A percentile compares a stretch with the other conserved stretches of the same genome.
phyloP scores from a whole-genome alignment of 2,329 filamentous ascomycete genomes.

The Fusarium sp. region DNA sequence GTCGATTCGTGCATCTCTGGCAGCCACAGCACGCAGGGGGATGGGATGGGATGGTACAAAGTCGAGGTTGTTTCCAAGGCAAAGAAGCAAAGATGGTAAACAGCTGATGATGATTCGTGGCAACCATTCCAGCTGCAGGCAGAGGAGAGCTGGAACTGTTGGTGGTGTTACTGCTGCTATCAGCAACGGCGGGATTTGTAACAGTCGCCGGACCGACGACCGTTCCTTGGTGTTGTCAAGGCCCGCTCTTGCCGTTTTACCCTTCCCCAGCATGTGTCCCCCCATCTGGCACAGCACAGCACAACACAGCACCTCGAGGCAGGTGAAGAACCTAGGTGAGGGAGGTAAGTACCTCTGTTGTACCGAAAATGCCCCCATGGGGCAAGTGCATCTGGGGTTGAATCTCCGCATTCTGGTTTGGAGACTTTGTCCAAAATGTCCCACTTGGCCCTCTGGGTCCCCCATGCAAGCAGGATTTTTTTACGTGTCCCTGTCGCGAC shows the following conservation, averaged over 20 bases:
- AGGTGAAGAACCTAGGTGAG: neutral
- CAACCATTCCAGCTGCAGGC: neutral
- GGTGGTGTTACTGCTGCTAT: neutral
- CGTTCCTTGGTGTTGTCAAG: neutral
- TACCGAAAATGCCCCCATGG: conserved; percentile 31
- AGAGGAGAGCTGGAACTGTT: neutral
- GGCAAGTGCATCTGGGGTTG: conserved; percentile 33
- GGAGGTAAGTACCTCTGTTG: neutral
- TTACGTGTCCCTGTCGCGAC: conserved; percentile 11
- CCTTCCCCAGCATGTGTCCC: conserved; percentile 1
- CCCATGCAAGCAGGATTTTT: conserved; percentile 25
- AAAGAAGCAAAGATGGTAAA: conserved; percentile 14
- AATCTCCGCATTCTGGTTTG: conserved; percentile 41
- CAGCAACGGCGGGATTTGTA: neutral
- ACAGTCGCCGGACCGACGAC: neutral
- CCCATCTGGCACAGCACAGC: neutral
- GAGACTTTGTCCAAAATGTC: conserved; percentile 31
- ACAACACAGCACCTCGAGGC: neutral
- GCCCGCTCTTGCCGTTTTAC: neutral
- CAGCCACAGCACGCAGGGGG: conserved; percentile 25
- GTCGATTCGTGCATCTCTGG: conserved; percentile 17
- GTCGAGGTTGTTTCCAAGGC: neutral
- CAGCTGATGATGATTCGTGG: conserved; percentile 10
- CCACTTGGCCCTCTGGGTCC: conserved; percentile 11
- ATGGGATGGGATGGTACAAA: neutral